phyloP scores from a whole-genome alignment of 257 asterid species.

The Petunia axillaris region DNA sequence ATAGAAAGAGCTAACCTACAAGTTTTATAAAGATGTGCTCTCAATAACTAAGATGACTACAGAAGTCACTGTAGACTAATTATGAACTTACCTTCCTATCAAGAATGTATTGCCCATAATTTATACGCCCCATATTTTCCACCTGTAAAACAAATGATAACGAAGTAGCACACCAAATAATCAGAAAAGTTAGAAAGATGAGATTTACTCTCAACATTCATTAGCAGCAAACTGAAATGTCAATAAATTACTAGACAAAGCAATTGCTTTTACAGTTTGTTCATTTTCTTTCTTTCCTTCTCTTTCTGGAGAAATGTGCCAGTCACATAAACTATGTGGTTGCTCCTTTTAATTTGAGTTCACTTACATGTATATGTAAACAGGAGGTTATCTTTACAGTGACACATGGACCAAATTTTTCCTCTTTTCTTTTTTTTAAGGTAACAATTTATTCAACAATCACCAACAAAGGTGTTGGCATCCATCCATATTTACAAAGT shows the following conservation, averaged over 20 bases:
- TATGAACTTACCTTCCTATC: conserved; percentile 74
- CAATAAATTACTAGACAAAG: not conserved
- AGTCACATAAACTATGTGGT: not conserved
- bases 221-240: not conserved
- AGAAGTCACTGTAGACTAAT: conserved; percentile 9
- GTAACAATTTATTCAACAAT: too few species aligned
- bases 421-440: not conserved
- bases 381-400: not conserved
- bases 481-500: too few species aligned
- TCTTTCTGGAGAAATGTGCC: not conserved
- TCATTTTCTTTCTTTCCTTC: not conserved
- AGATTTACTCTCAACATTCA: conserved; percentile 6
- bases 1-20: not conserved
- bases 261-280: not conserved
- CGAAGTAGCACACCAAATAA: conserved; percentile 8
- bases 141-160: conserved; percentile 55
- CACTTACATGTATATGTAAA: not conserved
- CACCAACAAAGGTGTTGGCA: too few species aligned
- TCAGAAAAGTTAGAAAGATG: conserved; percentile 22
- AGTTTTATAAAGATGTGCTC: not conserved
- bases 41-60: conserved; percentile 15
- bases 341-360: not conserved
- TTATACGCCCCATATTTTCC: conserved; percentile 97
- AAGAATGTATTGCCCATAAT: conserved; percentile 71
- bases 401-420: not conserved